Base-by-base conservation (phyloP, 805 yeast genomes). In the Zygotorulaspora chibaensis region DNA sequence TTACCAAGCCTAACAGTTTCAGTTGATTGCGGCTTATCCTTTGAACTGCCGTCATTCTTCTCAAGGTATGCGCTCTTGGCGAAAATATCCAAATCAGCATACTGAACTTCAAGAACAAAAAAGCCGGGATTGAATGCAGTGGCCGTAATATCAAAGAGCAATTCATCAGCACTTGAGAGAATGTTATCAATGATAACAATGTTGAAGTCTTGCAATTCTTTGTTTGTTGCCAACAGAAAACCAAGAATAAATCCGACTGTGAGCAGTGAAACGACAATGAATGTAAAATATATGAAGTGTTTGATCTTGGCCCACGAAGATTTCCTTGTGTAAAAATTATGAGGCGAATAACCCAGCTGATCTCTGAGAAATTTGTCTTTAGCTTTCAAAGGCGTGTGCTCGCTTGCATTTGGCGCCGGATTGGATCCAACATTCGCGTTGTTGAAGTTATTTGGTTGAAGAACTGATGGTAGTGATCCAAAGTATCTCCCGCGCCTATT, bases 71-170 rank as follows among this genome's bases (percentile, higher is more conserved):
- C 73, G 38, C 86, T 78, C 55, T 81, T 82, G 1, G 91, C 97
- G 70, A 91, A 91, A 2, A 91, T 72, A 62, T 91, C 97, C 35
- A 91, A 65, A 53, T 87, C 91, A 8, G 83, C 82, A 11, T 80
- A 78, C 35, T 72, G 70, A 2, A 90, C 72, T 2, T 71, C 68
- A 4, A 89, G 79, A 2, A 84, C 73, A 53, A 89, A 72, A 66
- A 90, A 76, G 0, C 97, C 96, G 0, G 96, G 96, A 62, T 91
- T 91, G 56, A 83, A 79, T 0, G 95, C 95, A 48, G 80, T 84
- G 17, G 88, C 78, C 2, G 79, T 76, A 55, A 91, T 68, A 60
- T 84, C 87, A 68, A 91, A 88, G 0, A 89, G 76, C 38, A 91
- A 69, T 60, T 88, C 97, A 58, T 89, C 96, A 52, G 83, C 82